Base-by-base conservation (phyloP, 2,329 filamentous ascomycete genomes). In the Davidsoniella eucalypti region DNA sequence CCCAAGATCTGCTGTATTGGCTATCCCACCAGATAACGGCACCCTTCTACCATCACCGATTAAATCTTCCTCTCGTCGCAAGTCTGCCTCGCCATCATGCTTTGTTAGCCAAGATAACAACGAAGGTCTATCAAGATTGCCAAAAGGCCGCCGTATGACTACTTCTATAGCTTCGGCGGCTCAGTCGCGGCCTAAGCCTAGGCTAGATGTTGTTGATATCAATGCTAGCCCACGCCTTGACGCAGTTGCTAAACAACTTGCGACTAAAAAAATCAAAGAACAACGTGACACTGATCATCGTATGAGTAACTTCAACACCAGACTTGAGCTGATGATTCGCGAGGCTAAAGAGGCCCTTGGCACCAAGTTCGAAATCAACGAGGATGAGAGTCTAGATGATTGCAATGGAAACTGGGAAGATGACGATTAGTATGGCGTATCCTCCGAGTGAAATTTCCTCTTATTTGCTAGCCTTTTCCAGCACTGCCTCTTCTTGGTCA, bases 331-430 rank as follows among this genome's bases (percentile, higher is more conserved):
- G 33, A 87, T 98, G 83, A 93, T 98, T 50, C 73, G 80, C 2
- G 82, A 96, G 64, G 92, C 88, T 0, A 82, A 82, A 57, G 83
- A 92, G 63, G 92, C 92, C 1, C 66, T 98, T 16, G 88, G 82
- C 2, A 84, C 83, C 17, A 82, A 69, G 39, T 69, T 85, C 46
- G 79, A 84, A 59, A 71, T 87, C 41, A 72, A 76, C 38, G 65
- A 66, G 23, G 61, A 65, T 37, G 67, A 69, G 47, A 69, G 66
- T 41, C 67, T 69, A 37, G 57, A 65, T 50, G 50, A 44, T 38
- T 46, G 16, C 17, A 40, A 49, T 21, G 45, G 50, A n/a, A 59
- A 52, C 55, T 55, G 46, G 48, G 45, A 49, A 25, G 51, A 53
- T 50, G 47, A 47, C 17, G 37, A 44, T 5, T 18, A 44, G 39